Percentiles rank a stretch among this genome's conserved stretches.
Conservation (phyloP, 306 rosid species). For the Quillaja saponaria region DNA sequence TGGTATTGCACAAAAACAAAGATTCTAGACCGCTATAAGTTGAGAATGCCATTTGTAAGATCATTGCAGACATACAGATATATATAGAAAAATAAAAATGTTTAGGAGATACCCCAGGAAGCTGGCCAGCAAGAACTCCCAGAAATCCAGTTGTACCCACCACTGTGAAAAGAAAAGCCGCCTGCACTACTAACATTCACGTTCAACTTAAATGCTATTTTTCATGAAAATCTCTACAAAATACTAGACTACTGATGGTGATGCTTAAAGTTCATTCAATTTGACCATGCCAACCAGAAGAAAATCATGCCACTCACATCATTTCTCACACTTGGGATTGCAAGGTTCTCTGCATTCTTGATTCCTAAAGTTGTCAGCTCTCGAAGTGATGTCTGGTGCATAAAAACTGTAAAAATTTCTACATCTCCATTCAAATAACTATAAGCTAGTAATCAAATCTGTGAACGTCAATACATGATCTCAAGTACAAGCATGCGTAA, state of each 20-base stretch:
- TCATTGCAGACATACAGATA: constrained; percentile 10
- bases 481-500: constrained; percentile 40
- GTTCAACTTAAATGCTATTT: constrained; percentile 6
- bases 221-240: constrained; percentile 8
- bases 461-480: constrained; percentile 36
- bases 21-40: constrained; percentile 14
- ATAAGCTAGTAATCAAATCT: constrained; percentile 20
- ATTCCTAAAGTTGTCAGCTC: constrained; percentile 83
- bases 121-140: constrained; percentile 83
- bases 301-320: constrained; percentile 56
- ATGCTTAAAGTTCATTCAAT: constrained; percentile 14
- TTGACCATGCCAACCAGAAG: background rate
- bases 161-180: constrained; percentile 96
- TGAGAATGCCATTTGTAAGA: constrained; percentile 18
- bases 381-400: constrained; percentile 73
- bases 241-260: background rate
- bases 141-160: constrained; percentile 90
- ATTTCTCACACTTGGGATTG: constrained; percentile 92
- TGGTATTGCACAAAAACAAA: background rate
- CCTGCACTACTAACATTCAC: constrained; percentile 53
- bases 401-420: constrained; percentile 37
- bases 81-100: constrained; percentile 27
- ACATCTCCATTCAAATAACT: constrained; percentile 17
- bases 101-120: constrained; percentile 79
- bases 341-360: constrained; percentile 90